phyloP scores from a whole-genome alignment of 2,329 filamentous ascomycete species.

The Penicillium sp. region DNA sequence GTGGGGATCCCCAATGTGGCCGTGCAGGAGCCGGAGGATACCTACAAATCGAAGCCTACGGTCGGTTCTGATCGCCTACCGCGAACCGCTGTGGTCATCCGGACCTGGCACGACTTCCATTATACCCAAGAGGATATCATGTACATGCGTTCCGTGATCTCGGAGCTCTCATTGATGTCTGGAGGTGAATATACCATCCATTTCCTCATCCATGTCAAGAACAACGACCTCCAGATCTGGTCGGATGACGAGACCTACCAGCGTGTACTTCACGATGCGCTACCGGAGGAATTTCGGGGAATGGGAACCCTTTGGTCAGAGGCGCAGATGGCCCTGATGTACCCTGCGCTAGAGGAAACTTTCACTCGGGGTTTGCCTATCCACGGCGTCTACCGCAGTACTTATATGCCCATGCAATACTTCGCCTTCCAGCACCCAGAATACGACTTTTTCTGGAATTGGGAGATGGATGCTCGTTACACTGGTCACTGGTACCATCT shows the following conservation, averaged over 20 bases:
- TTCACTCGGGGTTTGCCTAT: constrained; percentile 72
- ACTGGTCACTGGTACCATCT: constrained; percentile 82
- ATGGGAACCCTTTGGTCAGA: constrained; percentile 93
- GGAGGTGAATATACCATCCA: constrained; percentile 81
- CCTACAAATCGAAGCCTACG: constrained; percentile 21
- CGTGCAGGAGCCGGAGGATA: constrained; percentile 17
- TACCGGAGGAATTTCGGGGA: constrained; percentile 81
- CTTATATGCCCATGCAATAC: constrained; percentile 92
- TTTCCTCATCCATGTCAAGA: constrained; percentile 81
- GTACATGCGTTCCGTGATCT: constrained; percentile 77
- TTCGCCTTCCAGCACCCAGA: constrained; percentile 80
- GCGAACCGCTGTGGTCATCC: constrained; percentile 73
- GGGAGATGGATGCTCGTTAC: constrained; percentile 79
- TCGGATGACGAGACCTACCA: constrained; percentile 73
- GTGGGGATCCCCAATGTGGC: constrained; percentile 26
- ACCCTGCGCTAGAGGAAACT: constrained; percentile 80
- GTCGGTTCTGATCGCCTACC: constrained; percentile 33
- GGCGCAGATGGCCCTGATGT: constrained; percentile 86
- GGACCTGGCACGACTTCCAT: constrained; percentile 75
- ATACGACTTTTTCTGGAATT: constrained; percentile 82
- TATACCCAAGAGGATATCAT: constrained; percentile 77
- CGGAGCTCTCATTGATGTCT: constrained; percentile 73
- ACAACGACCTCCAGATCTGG: constrained; percentile 77
- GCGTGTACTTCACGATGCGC: constrained; percentile 66
- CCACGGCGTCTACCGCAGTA: constrained; percentile 87